These are phyloP conservation scores for Pyrus hybrid DNA, from an alignment of 331 rosid species.

Conservation along the genomic window DNA sequence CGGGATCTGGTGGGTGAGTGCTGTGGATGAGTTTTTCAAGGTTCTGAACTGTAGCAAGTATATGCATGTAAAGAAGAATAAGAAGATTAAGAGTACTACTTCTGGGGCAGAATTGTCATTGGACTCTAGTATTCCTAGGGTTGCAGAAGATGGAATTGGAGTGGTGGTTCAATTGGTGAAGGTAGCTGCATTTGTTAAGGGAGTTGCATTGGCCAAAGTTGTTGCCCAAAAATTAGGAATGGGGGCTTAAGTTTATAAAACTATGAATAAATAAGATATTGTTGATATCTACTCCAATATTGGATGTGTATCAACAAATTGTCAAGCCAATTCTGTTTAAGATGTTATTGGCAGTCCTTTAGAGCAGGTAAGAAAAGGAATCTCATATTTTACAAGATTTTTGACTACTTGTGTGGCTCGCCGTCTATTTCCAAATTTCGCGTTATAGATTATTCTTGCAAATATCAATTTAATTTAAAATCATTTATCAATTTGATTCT, in stretches of 20 bases:
- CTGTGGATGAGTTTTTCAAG: slow-evolving; percentile 50
- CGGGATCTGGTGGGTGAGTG: slow-evolving; percentile 84
- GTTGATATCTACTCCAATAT: neutral
- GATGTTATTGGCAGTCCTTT: neutral
- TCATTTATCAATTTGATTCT: too few species aligned
- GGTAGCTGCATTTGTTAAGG: neutral
- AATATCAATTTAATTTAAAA: too few species aligned
- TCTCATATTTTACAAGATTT: too few species aligned
- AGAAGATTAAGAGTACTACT: slow-evolving; percentile 17
- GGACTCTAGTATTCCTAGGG: slow-evolving; percentile 43
- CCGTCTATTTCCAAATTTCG: too few species aligned
- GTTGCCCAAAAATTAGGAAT: neutral
- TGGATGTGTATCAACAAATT: neutral
- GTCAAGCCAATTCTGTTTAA: too few species aligned
- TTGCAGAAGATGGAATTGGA: neutral
- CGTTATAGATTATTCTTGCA: too few species aligned
- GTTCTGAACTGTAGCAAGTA: slow-evolving; percentile 49
- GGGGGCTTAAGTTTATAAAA: neutral
- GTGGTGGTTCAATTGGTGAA: neutral
- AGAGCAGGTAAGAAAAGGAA: too few species aligned
- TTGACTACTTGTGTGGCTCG: too few species aligned
- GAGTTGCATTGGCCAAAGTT: neutral
- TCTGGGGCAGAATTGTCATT: slow-evolving; percentile 3
- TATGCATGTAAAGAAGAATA: slow-evolving; percentile 42
- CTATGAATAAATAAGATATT: neutral